phyloP scores from a whole-genome alignment of 1,139 yeast genomes.

The Pichia sp. region DNA sequence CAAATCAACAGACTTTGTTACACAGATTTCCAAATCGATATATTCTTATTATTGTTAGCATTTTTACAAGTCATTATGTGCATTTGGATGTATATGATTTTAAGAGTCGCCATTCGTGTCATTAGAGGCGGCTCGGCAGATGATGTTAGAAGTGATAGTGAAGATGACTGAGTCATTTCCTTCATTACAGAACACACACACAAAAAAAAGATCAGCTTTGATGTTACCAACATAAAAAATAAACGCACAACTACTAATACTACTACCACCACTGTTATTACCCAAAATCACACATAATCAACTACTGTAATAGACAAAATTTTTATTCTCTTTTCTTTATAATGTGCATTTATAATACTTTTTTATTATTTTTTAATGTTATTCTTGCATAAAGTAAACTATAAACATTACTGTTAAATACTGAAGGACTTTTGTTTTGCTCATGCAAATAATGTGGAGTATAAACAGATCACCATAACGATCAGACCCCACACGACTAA shows the following conservation, averaged over 20 bases:
- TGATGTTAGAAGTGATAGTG: slow-evolving; percentile 83
- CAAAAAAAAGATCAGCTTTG: not conserved
- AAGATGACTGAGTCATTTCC: slow-evolving; percentile 36
- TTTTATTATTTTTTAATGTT: too few relatives aligned
- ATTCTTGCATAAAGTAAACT: too few relatives aligned
- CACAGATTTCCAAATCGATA: slow-evolving; percentile 48
- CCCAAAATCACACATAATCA: too few relatives aligned
- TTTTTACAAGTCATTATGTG: slow-evolving; percentile 66
- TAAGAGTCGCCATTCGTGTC: slow-evolving; percentile 68
- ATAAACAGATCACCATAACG: slow-evolving; percentile 52
- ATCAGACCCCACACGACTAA: slow-evolving; percentile 54
- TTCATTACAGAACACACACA: not conserved
- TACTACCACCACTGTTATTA: too few relatives aligned
- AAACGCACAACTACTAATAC: too few relatives aligned
- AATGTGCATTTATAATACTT: too few relatives aligned
- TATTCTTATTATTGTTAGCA: slow-evolving; percentile 56
- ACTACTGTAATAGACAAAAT: too few relatives aligned
- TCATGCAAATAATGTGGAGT: slow-evolving; percentile 26
- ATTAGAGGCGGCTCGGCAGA: slow-evolving; percentile 71
- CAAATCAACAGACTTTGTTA: slow-evolving; percentile 44
- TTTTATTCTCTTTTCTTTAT: too few relatives aligned
- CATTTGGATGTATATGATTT: slow-evolving; percentile 74
- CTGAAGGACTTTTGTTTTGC: too few relatives aligned
- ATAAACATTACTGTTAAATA: too few relatives aligned
- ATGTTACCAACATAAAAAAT: too few relatives aligned